Percentiles rank a stretch among this genome's conserved stretches.
These are phyloP conservation scores for Auricularia auricula-judae DNA, from an alignment of 768 basidiomycete species.

Conservation along the genomic window DNA sequence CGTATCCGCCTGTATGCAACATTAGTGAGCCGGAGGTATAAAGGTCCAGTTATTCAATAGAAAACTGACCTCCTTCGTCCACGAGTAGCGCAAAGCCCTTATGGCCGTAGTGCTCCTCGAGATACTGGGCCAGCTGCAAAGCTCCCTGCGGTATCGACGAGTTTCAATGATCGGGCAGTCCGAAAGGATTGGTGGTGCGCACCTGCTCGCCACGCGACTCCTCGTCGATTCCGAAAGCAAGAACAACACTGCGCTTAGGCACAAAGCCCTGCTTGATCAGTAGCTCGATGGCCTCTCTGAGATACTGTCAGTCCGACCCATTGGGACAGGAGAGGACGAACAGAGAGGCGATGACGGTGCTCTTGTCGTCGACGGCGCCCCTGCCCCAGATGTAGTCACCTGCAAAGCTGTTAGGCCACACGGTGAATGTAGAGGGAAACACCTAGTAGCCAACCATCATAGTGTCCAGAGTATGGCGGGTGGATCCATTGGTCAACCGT, in stretches of 20 bases:
- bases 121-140: slow-evolving; percentile 22
- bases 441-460: slow-evolving; percentile 5
- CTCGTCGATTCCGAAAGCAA: slow-evolving; percentile 66
- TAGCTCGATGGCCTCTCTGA: slow-evolving; percentile 47
- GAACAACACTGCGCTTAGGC: slow-evolving; percentile 51
- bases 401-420: slow-evolving; percentile 11
- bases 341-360: slow-evolving; percentile 59
- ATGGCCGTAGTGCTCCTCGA: slow-evolving; percentile 55
- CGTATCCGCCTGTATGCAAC: slow-evolving; percentile 33
- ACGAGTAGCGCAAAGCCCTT: slow-evolving; percentile 68
- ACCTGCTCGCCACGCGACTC: slow-evolving; percentile 47
- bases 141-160: slow-evolving; percentile 28
- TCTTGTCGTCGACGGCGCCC: slow-evolving; percentile 67
- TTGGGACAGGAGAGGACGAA: slow-evolving; percentile 13
- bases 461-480: slow-evolving; percentile 19
- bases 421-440: background rate
- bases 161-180: background rate
- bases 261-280: slow-evolving; percentile 51
- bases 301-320: background rate
- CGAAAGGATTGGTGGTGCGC: slow-evolving; percentile 4
- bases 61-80: slow-evolving; percentile 69
- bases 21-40: background rate
- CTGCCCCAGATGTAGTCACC: slow-evolving; percentile 67
- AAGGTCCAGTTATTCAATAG: background rate
- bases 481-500: slow-evolving; percentile 29